Evolutionary conservation across 331 rosid species (phyloP).

Genomic region (Rosa hybrid): DNA sequence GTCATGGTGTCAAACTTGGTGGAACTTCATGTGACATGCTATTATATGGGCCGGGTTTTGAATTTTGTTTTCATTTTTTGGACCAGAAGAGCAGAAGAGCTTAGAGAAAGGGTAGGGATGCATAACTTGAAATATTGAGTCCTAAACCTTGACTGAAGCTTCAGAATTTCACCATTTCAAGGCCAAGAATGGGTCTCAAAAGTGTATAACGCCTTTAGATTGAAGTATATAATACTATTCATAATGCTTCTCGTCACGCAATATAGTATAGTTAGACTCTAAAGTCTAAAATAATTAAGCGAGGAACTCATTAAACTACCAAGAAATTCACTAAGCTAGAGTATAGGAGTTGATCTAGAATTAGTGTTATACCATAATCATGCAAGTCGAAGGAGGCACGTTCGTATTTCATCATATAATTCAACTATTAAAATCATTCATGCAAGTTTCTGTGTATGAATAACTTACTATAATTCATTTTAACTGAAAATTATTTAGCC

Average conservation of each 20-base stretch:
- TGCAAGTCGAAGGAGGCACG: neutral
- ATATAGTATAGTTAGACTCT: neutral
- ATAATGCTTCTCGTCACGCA: neutral
- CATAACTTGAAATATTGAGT: neutral
- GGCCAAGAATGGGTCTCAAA: neutral
- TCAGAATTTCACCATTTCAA: neutral
- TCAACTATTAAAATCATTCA: neutral
- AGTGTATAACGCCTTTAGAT: neutral
- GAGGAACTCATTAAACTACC: neutral
- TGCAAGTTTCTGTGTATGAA: neutral
- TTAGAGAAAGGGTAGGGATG: neutral
- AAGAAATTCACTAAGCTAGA: conserved; percentile 2
- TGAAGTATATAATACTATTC: neutral
- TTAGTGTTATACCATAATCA: neutral
- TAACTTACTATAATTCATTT: no score
- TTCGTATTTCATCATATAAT: neutral
- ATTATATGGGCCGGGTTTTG: neutral
- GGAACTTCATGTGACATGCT: neutral
- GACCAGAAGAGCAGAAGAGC: neutral
- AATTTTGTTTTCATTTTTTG: neutral
- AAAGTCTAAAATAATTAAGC: neutral
- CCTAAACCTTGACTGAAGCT: neutral
- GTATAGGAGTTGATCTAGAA: conserved; percentile 1
- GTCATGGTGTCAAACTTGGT: neutral
- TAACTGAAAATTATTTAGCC: no score